Evolutionary conservation across 2,329 filamentous ascomycete species (phyloP), one percentile per base, ranked within the genome.

Genomic region (Fusarium sp.): DNA sequence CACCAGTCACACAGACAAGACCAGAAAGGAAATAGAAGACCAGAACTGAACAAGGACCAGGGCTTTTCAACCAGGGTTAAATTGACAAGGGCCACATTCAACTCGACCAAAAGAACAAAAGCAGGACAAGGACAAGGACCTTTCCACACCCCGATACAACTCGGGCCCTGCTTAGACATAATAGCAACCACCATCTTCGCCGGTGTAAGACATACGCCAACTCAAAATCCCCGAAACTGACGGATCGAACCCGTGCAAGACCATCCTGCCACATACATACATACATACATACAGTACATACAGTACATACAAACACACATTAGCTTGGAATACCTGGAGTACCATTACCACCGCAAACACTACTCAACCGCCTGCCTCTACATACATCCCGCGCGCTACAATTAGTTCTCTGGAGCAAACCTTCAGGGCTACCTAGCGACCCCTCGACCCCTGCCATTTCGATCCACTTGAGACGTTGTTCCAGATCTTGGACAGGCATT

Each of bases 401-500:
- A 44, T 48, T 55, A 56, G 44, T 42, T 42, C n/a, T 43, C 38
- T 62, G 59, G 59, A 48, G 30, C 57, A 49, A 62, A 62, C 57
- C 50, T 60, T 52, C 49, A 55, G 46, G 54, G 36, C 32, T 44
- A 23, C 45, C 40, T 60, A 53, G 30, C 47, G 36, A 47, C 50
- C 42, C 24, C 17, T 28, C 36, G 21, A 54, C 66, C 66, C 67
- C 62, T 70, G 63, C 65, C 55, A 54, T 40, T 52, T 51, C 66
- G 69, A 62, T 71, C 69, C 69, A 72, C 69, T 72, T 56, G 60
- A 67, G 69, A 65, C 65, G 50, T 65, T 68, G 60, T 72, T 64
- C 69, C 69, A 72, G 69, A 72, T 71, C 69, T 71, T 46, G 58
- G 54, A 47, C 67, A 67, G 61, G 61, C 68, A 71, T 69, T 68